Conservation (phyloP, 768 basidiomycete genomes). For the Lyophyllum shimeji region DNA sequence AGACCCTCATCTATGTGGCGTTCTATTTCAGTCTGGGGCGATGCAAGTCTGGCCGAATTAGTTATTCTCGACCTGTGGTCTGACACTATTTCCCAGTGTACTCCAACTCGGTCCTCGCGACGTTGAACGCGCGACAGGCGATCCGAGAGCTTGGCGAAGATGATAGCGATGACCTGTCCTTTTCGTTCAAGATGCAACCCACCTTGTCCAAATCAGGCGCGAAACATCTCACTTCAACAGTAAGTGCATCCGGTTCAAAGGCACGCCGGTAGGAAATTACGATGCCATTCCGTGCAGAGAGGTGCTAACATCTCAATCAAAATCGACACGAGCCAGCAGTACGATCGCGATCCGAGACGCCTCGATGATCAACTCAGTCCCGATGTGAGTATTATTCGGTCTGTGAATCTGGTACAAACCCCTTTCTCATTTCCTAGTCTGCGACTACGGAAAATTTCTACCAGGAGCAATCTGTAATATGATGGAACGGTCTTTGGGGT, state of each 20-base stretch:
- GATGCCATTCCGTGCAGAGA: constrained; percentile 23
- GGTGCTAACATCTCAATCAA: constrained; percentile 61
- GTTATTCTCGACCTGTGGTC: neutral
- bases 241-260: constrained; percentile 13
- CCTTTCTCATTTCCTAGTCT: constrained; percentile 6
- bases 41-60: constrained; percentile 28
- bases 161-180: constrained; percentile 44
- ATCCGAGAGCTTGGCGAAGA: constrained; percentile 45
- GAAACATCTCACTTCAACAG: constrained; percentile 31
- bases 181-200: constrained; percentile 40
- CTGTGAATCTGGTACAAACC: too few species aligned
- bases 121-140: constrained; percentile 47
- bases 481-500: neutral
- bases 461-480: constrained; percentile 9
- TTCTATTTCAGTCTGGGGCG: constrained; percentile 59
- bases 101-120: constrained; percentile 54
- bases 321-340: constrained; percentile 61
- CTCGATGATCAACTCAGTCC: constrained; percentile 18
- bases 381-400: constrained; percentile 15
- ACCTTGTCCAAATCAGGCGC: constrained; percentile 35
- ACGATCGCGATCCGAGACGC: constrained; percentile 33
- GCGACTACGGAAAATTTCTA: constrained; percentile 16
- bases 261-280: neutral
- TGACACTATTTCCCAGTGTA: constrained; percentile 36
- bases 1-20: constrained; percentile 55